Percentiles rank a stretch among this genome's conserved stretches.
phyloP scores from a whole-genome alignment of 441 rosid species.

The Hura crepitans region DNA sequence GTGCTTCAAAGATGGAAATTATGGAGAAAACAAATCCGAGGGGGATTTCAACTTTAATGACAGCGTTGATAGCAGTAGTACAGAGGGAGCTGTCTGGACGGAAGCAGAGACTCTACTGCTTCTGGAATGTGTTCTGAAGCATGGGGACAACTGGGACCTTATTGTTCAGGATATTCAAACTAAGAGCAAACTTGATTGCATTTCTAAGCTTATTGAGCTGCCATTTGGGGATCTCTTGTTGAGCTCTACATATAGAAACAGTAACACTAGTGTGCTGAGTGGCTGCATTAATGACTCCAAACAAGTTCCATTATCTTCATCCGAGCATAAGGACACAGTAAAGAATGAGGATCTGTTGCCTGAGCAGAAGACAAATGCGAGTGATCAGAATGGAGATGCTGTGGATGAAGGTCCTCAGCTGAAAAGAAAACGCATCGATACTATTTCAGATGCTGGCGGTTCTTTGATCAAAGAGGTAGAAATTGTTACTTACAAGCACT shows the following conservation, averaged over 20 bases:
- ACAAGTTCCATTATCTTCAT: constrained; percentile 30
- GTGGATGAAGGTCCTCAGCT: constrained; percentile 46
- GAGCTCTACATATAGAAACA: constrained; percentile 43
- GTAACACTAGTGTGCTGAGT: constrained; percentile 24
- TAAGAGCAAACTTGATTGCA: constrained; percentile 73
- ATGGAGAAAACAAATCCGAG: constrained; percentile 52
- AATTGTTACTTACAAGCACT: constrained; percentile 5
- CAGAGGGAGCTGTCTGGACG: constrained; percentile 54
- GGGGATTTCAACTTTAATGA: constrained; percentile 57
- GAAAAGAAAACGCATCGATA: constrained; percentile 44
- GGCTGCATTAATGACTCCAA: constrained; percentile 23
- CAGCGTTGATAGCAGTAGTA: constrained; percentile 13
- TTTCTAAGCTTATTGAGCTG: constrained; percentile 75
- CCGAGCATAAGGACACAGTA: constrained; percentile 30
- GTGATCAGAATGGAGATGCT: constrained; percentile 42
- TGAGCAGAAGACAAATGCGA: constrained; percentile 28
- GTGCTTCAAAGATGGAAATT: constrained; percentile 56
- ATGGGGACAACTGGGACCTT: constrained; percentile 91
- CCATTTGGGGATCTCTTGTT: constrained; percentile 74
- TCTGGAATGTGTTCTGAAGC: constrained; percentile 69
- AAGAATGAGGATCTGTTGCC: constrained; percentile 32
- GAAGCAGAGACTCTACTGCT: constrained; percentile 77
- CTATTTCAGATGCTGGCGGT: constrained; percentile 41
- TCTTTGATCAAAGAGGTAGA: constrained; percentile 78
- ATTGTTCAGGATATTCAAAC: constrained; percentile 68